A percentile compares a stretch with the other conserved stretches of the same genome.
phyloP scores from a whole-genome alignment of 78 protist species.

The Dictyostelium firmibasis region DNA sequence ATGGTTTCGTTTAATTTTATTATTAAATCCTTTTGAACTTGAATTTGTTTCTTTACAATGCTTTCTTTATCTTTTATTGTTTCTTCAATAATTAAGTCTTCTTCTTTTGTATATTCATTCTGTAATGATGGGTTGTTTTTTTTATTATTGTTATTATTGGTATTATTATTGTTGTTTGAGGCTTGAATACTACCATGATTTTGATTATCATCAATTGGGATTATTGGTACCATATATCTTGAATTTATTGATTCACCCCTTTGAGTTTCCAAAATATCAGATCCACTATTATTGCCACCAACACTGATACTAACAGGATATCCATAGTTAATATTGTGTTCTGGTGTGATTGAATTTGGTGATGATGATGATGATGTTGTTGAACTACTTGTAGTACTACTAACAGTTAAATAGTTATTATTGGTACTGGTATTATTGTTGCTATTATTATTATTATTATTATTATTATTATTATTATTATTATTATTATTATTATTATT shows the following conservation, averaged over 20 bases:
- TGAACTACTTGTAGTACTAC: background rate
- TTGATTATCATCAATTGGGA: background rate
- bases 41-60: slow-evolving; percentile 44
- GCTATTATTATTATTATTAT: background rate
- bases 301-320: background rate
- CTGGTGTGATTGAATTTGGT: background rate
- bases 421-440: background rate
- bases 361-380: background rate
- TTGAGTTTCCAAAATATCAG: background rate
- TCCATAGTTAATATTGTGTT: background rate
- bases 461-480: background rate
- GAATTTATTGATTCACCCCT: background rate
- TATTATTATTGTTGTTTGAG: background rate
- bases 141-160: background rate
- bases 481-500: background rate
- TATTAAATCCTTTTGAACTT: slow-evolving; percentile 17
- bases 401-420: background rate
- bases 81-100: slow-evolving; percentile 66
- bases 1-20: slow-evolving; percentile 31
- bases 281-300: background rate
- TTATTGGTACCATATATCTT: background rate
- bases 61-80: slow-evolving; percentile 59
- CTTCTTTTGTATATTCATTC: slow-evolving; percentile 26
- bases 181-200: background rate
- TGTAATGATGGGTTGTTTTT: background rate